Evolutionary conservation across 2,329 filamentous ascomycete genomes (phyloP).

Genomic region (Trichoderma breve): DNA sequence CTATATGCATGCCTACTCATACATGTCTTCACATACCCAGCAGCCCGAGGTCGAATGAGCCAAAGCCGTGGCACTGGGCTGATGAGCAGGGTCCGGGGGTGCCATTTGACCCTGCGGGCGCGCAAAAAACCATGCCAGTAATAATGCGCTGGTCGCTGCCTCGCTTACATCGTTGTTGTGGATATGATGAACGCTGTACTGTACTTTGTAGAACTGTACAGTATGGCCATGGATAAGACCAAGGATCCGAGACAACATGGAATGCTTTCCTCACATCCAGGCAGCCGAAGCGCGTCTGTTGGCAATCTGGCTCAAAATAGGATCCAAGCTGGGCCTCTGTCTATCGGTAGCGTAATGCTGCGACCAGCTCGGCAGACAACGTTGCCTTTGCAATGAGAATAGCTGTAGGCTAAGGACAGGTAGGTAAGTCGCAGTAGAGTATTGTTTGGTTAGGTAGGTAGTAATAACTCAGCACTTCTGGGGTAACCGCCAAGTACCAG

Average conservation of each 20-base stretch:
- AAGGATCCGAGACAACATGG: neutral
- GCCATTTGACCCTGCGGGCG: neutral
- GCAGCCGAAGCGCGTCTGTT: neutral
- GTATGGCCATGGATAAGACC: neutral
- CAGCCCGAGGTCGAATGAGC: neutral
- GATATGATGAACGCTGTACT: neutral
- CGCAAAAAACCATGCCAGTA: constrained; percentile 2
- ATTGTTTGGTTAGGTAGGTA: neutral
- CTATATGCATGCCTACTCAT: neutral
- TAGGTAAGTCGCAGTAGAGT: neutral
- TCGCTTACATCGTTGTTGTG: neutral
- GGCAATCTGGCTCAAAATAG: neutral
- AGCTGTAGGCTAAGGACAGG: neutral
- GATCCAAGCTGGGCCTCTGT: neutral
- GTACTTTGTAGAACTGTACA: neutral
- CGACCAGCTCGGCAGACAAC: neutral
- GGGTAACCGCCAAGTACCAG: neutral
- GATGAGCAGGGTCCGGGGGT: neutral
- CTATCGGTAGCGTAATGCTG: neutral
- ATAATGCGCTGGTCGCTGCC: neutral
- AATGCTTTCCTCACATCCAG: neutral
- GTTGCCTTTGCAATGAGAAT: neutral
- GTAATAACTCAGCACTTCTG: neutral
- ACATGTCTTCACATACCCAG: neutral
- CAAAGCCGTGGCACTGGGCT: neutral